Percentiles rank a stretch among this genome's conserved stretches.
Conservation (phyloP, 441 rosid genomes). For the Croton setiger region DNA sequence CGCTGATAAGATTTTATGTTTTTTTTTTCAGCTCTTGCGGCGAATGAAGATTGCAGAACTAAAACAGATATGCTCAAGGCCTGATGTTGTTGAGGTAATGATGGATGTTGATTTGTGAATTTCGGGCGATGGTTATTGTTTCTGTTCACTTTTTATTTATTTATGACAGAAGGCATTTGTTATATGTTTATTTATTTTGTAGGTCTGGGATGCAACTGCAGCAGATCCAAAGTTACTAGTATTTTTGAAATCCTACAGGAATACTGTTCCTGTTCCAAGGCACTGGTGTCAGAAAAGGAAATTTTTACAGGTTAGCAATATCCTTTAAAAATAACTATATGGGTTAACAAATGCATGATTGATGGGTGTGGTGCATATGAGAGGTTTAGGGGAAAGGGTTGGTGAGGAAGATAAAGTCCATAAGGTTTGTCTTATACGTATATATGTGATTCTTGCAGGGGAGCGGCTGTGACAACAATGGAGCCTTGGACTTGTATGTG, state of each 20-base stretch:
- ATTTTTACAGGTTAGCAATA: slow-evolving; percentile 88
- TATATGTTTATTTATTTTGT: slow-evolving; percentile 20
- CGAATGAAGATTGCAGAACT: slow-evolving; percentile 97
- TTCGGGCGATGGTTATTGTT: background rate
- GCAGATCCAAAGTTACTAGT: slow-evolving; percentile 97
- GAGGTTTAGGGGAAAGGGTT: slow-evolving; percentile 50
- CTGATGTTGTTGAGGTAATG: slow-evolving; percentile 97
- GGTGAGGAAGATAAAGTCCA: slow-evolving; percentile 58
- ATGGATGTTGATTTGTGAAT: background rate
- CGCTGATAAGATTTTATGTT: background rate
- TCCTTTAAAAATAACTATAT: slow-evolving; percentile 19
- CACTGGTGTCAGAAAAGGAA: slow-evolving; percentile 99
- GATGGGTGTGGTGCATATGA: slow-evolving; percentile 40
- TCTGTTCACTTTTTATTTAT: background rate
- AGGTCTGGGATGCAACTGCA: slow-evolving; percentile 99
- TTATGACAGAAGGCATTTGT: background rate
- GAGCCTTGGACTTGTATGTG: slow-evolving; percentile 97
- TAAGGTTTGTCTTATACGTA: slow-evolving; percentile 95
- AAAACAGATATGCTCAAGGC: slow-evolving; percentile 89
- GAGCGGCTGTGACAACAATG: slow-evolving; percentile 77
- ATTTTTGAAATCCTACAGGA: slow-evolving; percentile 85
- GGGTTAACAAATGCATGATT: slow-evolving; percentile 43
- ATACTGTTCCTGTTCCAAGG: slow-evolving; percentile 96
- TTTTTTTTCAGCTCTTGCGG: slow-evolving; percentile 61
- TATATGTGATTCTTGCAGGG: slow-evolving; percentile 99